Base-by-base conservation (phyloP, 1,139 yeast species). In the Suhomyces bokatorum region DNA sequence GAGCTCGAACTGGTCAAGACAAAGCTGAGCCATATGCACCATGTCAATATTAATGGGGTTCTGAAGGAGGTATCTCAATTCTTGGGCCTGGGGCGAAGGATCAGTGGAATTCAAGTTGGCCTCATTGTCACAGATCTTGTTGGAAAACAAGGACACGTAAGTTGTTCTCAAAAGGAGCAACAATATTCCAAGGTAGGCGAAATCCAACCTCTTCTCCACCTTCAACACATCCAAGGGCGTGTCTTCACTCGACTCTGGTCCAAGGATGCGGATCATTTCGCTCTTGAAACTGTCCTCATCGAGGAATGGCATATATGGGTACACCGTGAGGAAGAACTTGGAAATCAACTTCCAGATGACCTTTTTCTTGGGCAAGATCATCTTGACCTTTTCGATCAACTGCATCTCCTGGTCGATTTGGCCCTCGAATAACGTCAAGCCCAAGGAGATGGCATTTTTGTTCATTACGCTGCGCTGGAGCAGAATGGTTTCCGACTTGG, bases 1-100 rank as follows among this genome's bases (percentile, higher is more conserved):
- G 15, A 80, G 47, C 37, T 75, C 73, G 57, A 81, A 80, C 50
- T 78, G 81, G 46, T 72, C 70, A 32, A 81, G 60, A 53, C 86
- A 81, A 45, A 69, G 62, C 48, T 76, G 78, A 0, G 86, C 84
- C 43, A 77, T 69, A 41, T 66, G 68, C 15, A 77, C 65, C 16
- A 66, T 63, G 31, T 75, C 74, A 37, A 73, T 60, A 24, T 74
- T 70, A 29, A 81, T 68, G 3, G 85, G 84, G 47, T 77, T 68
- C 2, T 63, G 56, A 37, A 79, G 54, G 13, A 82, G 60, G 52
- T 71, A 78, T 34, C 64, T 62, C 46, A 76, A 71, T 15, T 67
- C 73, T 29, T 58, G 66, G 0, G 60, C 58, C 30, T 52, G 49
- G 28, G 50, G 57, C 20, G 57, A 57, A 16, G 62, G 63, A 47